A percentile compares a stretch with the other conserved stretches of the same genome.
These are phyloP conservation scores for Fusarium compactum DNA, from an alignment of 2,329 filamentous ascomycete species.

Conservation along the genomic window DNA sequence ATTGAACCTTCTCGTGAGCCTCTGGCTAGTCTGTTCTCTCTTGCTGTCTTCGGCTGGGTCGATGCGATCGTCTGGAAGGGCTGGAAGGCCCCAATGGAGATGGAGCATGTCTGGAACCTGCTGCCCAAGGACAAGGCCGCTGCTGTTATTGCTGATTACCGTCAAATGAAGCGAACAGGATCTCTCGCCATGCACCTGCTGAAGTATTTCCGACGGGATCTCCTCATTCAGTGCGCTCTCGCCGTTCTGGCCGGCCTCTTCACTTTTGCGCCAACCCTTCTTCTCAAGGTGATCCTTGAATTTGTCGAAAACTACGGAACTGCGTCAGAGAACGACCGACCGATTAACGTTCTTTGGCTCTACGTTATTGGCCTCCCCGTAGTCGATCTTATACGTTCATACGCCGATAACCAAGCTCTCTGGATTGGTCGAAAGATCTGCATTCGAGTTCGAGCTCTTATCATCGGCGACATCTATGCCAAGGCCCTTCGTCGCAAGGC, in stretches of 20 bases:
- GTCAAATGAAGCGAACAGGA: slow-evolving; percentile 84
- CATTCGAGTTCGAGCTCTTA: slow-evolving; percentile 91
- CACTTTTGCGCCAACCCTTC: slow-evolving; percentile 89
- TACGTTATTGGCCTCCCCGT: slow-evolving; percentile 92
- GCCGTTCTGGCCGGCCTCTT: slow-evolving; percentile 84
- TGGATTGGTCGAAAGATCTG: slow-evolving; percentile 96
- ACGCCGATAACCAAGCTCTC: slow-evolving; percentile 86
- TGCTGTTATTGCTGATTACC: slow-evolving; percentile 82
- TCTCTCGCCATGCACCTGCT: slow-evolving; percentile 83
- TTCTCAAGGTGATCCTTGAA: slow-evolving; percentile 91
- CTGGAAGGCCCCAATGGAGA: slow-evolving; percentile 85
- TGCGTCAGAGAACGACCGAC: slow-evolving; percentile 74
- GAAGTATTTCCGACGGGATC: slow-evolving; percentile 81
- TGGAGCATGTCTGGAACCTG: slow-evolving; percentile 92
- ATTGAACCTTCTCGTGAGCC: slow-evolving; percentile 90
- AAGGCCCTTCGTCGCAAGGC: slow-evolving; percentile 94
- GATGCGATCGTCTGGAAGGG: slow-evolving; percentile 90
- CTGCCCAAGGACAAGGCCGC: slow-evolving; percentile 89
- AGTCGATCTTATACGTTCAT: slow-evolving; percentile 82
- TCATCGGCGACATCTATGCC: slow-evolving; percentile 96
- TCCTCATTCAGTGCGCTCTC: slow-evolving; percentile 83
- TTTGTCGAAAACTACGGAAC: slow-evolving; percentile 87
- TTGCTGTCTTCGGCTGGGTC: slow-evolving; percentile 91
- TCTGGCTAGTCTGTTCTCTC: slow-evolving; percentile 86
- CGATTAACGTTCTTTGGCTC: slow-evolving; percentile 92